A percentile compares a stretch with the other conserved stretches of the same genome.
phyloP scores from a whole-genome alignment of 1,284 basidiomycete genomes.

The Leucoagaricus sp. region DNA sequence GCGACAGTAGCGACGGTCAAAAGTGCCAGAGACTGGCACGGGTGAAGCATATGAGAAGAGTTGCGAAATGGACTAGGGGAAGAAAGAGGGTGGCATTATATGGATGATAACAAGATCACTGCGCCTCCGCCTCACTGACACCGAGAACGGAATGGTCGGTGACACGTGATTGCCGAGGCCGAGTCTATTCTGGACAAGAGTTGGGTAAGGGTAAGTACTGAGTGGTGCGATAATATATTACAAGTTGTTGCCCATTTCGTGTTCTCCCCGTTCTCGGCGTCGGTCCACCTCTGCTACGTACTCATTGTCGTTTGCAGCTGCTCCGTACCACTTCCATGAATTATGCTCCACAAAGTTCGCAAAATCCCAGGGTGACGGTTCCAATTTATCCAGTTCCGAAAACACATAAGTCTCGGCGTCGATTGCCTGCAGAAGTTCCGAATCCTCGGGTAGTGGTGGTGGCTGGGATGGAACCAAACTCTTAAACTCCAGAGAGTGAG shows the following conservation, averaged over 20 bases:
- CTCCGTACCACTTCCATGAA: slow-evolving; percentile 71
- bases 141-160: background rate
- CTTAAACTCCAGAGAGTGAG: slow-evolving; percentile 21
- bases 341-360: slow-evolving; percentile 69
- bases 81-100: background rate
- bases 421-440: slow-evolving; percentile 37
- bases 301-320: slow-evolving; percentile 17
- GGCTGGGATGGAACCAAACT: slow-evolving; percentile 41
- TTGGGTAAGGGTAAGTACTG: background rate
- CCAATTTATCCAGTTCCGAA: slow-evolving; percentile 45
- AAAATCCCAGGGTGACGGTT: slow-evolving; percentile 74
- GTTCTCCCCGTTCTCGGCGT: slow-evolving; percentile 17
- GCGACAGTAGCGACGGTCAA: background rate
- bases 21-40: background rate
- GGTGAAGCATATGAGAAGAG: background rate
- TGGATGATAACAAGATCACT: background rate
- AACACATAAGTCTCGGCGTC: slow-evolving; percentile 76
- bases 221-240: background rate
- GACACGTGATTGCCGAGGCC: background rate
- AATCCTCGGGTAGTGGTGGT: slow-evolving; percentile 39
- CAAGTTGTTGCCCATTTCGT: background rate
- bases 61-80: background rate
- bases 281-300: slow-evolving; percentile 29
- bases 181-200: background rate
- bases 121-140: background rate